Conservation (phyloP, 2,329 filamentous ascomycete genomes). For the Trichoderma asperellum region DNA sequence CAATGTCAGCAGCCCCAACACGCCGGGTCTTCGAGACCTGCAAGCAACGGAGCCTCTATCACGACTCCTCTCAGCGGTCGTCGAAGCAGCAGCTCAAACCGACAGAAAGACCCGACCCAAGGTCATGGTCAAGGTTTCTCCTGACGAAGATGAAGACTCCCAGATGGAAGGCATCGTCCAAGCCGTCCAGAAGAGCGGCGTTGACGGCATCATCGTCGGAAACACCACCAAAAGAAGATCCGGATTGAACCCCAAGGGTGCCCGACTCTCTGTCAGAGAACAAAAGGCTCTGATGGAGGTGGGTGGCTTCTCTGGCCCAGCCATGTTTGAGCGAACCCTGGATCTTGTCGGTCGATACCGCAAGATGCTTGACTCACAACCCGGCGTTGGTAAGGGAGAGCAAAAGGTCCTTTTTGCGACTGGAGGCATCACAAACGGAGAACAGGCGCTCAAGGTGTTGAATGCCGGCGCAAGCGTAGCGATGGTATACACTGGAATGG, state of each 20-base stretch:
- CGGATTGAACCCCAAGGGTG: conserved; percentile 69
- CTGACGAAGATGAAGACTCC: conserved; percentile 84
- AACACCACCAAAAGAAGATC: conserved; percentile 91
- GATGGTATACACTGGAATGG: conserved; percentile 83
- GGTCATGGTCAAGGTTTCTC: conserved; percentile 98
- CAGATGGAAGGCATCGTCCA: conserved; percentile 89
- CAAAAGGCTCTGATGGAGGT: conserved; percentile 70
- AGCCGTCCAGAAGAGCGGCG: conserved; percentile 79
- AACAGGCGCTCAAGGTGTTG: conserved; percentile 78
- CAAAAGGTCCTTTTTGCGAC: conserved; percentile 90
- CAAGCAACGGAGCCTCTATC: conserved; percentile 86
- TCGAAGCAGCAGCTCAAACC: conserved; percentile 71
- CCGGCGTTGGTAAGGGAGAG: conserved; percentile 41
- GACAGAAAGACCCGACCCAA: conserved; percentile 66
- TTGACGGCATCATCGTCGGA: conserved; percentile 94
- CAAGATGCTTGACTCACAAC: conserved; percentile 62
- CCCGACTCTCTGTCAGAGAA: conserved; percentile 68
- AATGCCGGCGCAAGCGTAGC: conserved; percentile 89
- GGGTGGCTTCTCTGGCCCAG: conserved; percentile 89
- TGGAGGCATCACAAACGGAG: conserved; percentile 87
- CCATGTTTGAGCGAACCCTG: conserved; percentile 80
- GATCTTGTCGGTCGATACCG: conserved; percentile 81
- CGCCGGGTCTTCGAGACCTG: conserved; percentile 83
- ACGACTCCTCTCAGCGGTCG: conserved; percentile 78
- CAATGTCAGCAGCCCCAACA: conserved; percentile 97